Conservation (phyloP, 176 grass and related monocot species). For the Oryza rufipogon region DNA sequence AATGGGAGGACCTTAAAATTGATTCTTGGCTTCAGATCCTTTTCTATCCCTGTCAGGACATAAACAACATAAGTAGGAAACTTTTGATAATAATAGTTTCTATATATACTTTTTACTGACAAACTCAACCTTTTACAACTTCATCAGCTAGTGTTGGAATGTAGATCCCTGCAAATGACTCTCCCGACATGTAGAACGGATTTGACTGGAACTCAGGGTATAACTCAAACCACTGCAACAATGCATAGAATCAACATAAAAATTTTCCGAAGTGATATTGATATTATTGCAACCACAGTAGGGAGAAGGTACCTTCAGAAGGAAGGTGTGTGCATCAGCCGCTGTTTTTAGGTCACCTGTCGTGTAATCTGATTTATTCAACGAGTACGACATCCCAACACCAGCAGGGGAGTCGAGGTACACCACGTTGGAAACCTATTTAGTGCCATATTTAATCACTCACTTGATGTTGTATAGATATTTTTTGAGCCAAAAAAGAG, state of each 20-base stretch:
- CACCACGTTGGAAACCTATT: conserved; percentile 80
- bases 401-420: conserved; percentile 91
- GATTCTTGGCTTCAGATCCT: conserved; percentile 55
- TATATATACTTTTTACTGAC: not conserved
- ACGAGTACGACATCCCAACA: conserved; percentile 76
- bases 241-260: conserved; percentile 5
- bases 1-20: conserved; percentile 70
- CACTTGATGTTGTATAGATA: not conserved
- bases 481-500: not conserved
- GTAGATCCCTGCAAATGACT: conserved; percentile 87
- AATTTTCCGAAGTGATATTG: not conserved
- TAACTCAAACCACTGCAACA: conserved; percentile 73
- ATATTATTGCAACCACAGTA: conserved; percentile 1
- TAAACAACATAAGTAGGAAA: not conserved
- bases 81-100: not conserved
- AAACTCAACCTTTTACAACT: conserved; percentile 69
- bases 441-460: not conserved
- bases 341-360: conserved; percentile 87
- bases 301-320: conserved; percentile 62
- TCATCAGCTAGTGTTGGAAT: conserved; percentile 76
- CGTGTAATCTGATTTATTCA: conserved; percentile 66
- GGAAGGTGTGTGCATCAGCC: conserved; percentile 75
- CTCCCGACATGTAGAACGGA: conserved; percentile 82
- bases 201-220: conserved; percentile 74
- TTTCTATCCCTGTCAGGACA: conserved; percentile 52